Conservation (phyloP, 257 asterid species). For the Scutellaria minor region DNA sequence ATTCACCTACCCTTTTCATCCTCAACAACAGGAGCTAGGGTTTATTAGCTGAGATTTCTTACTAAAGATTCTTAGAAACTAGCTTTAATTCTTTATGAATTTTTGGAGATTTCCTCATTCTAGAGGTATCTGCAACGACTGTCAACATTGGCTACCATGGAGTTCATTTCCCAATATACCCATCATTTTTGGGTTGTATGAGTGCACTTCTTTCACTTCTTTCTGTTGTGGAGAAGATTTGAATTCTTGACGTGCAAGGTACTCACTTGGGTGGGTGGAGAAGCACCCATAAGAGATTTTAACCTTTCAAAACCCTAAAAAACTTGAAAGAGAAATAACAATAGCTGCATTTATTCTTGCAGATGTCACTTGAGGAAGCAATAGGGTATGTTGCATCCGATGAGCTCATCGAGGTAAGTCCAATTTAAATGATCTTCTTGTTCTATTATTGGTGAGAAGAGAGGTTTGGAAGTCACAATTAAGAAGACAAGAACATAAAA, state of each 20-base stretch:
- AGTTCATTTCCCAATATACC: neutral
- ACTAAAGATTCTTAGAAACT: neutral
- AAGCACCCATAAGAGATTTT: neutral
- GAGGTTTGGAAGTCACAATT: neutral
- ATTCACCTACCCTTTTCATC: neutral
- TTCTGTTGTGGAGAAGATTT: too few species aligned
- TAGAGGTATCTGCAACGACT: neutral
- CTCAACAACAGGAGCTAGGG: neutral
- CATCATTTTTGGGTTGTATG: neutral
- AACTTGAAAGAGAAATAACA: constrained; percentile 5
- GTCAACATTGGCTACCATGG: neutral
- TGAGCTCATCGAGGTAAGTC: constrained; percentile 92
- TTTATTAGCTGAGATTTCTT: neutral
- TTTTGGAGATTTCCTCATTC: neutral
- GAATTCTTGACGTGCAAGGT: neutral
- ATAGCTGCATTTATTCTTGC: constrained; percentile 36
- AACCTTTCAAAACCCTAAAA: neutral
- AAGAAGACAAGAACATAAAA: neutral
- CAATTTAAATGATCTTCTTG: neutral
- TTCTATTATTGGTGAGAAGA: neutral
- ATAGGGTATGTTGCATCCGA: constrained; percentile 96
- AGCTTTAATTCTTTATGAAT: neutral
- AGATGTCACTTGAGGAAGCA: constrained; percentile 97
- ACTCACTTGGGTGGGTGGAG: constrained; percentile 4
- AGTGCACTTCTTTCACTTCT: neutral